phyloP scores from a whole-genome alignment of 306 rosid species.

The Vachellia pachyceras region DNA sequence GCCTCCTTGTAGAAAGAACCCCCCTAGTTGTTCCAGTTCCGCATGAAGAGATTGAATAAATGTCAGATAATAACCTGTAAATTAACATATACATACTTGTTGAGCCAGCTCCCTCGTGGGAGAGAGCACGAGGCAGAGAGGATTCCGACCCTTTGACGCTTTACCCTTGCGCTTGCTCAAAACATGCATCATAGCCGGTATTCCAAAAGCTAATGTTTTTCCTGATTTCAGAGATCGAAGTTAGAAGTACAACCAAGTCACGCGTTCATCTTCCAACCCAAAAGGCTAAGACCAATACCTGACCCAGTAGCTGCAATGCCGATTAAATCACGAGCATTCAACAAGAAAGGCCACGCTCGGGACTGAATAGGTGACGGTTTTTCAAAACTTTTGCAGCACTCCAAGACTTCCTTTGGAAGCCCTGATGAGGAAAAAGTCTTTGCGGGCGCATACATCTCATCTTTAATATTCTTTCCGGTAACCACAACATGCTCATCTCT shows the following conservation, averaged over 20 bases:
- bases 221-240: conserved; percentile 50
- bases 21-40: neutral
- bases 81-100: conserved; percentile 64
- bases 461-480: conserved; percentile 64
- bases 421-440: conserved; percentile 60
- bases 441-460: conserved; percentile 59
- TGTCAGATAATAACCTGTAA: conserved; percentile 3
- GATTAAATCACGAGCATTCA: conserved; percentile 88
- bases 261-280: neutral
- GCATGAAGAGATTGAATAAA: neutral
- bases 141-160: conserved; percentile 66
- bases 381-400: conserved; percentile 81
- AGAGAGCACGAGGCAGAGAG: conserved; percentile 86
- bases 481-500: conserved; percentile 61
- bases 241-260: conserved; percentile 21
- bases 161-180: conserved; percentile 67
- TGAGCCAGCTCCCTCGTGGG: conserved; percentile 98
- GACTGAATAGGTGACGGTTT: conserved; percentile 91
- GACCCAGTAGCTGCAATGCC: conserved; percentile 99
- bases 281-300: conserved; percentile 48
- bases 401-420: conserved; percentile 71
- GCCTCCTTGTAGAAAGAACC: neutral
- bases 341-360: conserved; percentile 89
- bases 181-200: conserved; percentile 88
- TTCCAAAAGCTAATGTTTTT: conserved; percentile 91